Evolutionary conservation across 2,329 filamentous ascomycete species (phyloP).

Genomic region (Penicillium freii): DNA sequence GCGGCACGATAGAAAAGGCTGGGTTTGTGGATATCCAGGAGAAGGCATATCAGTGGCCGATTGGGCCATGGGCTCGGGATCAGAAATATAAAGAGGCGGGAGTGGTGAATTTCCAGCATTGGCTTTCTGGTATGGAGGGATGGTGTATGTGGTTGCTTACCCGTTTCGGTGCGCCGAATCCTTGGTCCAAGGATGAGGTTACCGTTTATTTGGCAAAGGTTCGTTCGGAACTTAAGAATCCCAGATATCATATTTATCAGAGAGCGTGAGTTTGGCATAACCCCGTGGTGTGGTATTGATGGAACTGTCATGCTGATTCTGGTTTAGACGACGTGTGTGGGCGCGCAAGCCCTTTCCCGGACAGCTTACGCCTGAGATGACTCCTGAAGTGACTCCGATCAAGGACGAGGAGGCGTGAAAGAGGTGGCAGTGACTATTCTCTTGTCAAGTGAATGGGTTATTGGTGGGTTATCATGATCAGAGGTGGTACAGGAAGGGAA

Average conservation of each 20-base stretch:
- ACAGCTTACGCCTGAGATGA: background rate
- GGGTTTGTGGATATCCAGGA: conserved; percentile 6
- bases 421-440: background rate
- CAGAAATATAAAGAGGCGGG: conserved; percentile 3
- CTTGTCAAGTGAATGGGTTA: too few relatives aligned
- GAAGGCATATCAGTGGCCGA: conserved; percentile 1
- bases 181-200: conserved; percentile 10
- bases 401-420: background rate
- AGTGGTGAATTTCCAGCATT: background rate
- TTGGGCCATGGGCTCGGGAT: conserved; percentile 3
- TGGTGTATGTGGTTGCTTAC: conserved; percentile 5
- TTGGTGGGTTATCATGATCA: too few relatives aligned
- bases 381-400: background rate
- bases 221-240: conserved; percentile 3
- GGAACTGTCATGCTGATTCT: background rate
- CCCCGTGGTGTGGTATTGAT: background rate
- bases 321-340: conserved; percentile 5
- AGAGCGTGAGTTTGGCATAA: background rate
- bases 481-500: background rate
- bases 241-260: conserved; percentile 1
- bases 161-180: conserved; percentile 1
- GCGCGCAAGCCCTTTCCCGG: conserved; percentile 3
- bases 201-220: conserved; percentile 6
- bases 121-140: conserved; percentile 4
- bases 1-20: background rate